Conservation (phyloP, 1,139 yeast species). For the Hansenula lynferdii region DNA sequence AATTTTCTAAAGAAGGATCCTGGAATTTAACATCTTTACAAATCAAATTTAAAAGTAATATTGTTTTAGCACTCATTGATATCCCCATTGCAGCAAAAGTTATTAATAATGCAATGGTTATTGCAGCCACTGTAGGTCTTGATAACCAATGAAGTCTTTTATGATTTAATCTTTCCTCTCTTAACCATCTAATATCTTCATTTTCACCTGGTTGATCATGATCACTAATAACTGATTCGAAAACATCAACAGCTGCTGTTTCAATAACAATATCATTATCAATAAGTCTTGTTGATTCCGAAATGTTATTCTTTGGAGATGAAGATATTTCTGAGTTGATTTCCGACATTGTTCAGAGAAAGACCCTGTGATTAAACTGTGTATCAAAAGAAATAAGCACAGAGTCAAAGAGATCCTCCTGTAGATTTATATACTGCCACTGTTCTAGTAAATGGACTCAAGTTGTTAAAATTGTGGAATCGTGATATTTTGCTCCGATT, state of each 20-base stretch:
- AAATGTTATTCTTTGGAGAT: too few species aligned
- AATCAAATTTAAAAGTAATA: slow-evolving; percentile 23
- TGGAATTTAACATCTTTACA: slow-evolving; percentile 17
- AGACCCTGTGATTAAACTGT: too few species aligned
- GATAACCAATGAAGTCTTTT: slow-evolving; percentile 19
- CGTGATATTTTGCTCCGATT: background rate
- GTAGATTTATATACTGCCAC: too few species aligned
- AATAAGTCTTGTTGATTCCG: background rate
- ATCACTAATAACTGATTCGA: slow-evolving; percentile 15
- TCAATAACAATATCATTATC: slow-evolving; percentile 3
- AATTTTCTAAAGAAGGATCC: slow-evolving; percentile 8
- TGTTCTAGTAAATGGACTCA: background rate
- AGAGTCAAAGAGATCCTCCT: too few species aligned
- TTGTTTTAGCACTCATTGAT: slow-evolving; percentile 24
- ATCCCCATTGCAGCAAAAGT: slow-evolving; percentile 14
- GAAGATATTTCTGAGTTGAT: background rate
- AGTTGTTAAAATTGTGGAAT: too few species aligned
- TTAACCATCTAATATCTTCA: slow-evolving; percentile 20
- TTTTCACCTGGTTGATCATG: slow-evolving; percentile 14
- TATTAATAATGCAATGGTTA: slow-evolving; percentile 23
- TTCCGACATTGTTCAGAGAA: background rate
- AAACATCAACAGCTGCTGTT: slow-evolving; percentile 8
- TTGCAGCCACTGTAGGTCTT: slow-evolving; percentile 25
- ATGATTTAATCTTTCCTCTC: slow-evolving; percentile 23
- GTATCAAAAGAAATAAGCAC: too few species aligned